These are phyloP conservation scores for Aspergillus novofumigatus DNA, from an alignment of 2,329 filamentous ascomycete species.

Conservation along the genomic window DNA sequence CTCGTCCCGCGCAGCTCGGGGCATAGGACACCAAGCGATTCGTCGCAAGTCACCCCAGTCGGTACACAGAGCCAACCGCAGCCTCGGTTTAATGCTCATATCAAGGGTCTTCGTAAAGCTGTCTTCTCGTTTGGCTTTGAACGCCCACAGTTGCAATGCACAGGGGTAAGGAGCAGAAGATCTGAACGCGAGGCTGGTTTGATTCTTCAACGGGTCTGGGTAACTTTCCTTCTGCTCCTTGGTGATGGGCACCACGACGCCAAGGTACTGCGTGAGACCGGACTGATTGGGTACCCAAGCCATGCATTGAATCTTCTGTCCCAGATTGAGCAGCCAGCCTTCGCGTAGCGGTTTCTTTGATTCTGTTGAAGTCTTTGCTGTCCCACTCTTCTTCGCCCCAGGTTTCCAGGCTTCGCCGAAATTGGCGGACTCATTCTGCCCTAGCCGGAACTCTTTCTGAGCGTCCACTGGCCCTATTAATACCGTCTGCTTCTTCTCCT, in stretches of 20 bases:
- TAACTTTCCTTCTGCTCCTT: conserved; percentile 33
- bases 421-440: conserved; percentile 40
- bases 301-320: conserved; percentile 49
- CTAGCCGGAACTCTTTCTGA: conserved; percentile 43
- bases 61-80: conserved; percentile 51
- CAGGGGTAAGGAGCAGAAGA: conserved; percentile 47
- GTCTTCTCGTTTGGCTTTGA: conserved; percentile 37
- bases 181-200: conserved; percentile 47
- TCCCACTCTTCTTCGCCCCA: not conserved
- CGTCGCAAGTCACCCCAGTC: conserved; percentile 54
- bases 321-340: conserved; percentile 56
- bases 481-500: conserved; percentile 37
- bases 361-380: conserved; percentile 4
- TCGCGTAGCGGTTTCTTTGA: conserved; percentile 28
- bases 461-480: conserved; percentile 48
- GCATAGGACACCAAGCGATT: conserved; percentile 55
- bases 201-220: conserved; percentile 26
- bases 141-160: conserved; percentile 57
- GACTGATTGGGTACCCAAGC: conserved; percentile 45
- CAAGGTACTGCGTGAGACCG: conserved; percentile 53
- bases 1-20: conserved; percentile 26
- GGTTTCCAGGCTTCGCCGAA: conserved; percentile 44
- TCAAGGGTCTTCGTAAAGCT: conserved; percentile 39
- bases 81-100: conserved; percentile 39
- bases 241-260: conserved; percentile 42